Evolutionary conservation across 1,284 basidiomycete species (phyloP), one percentile per base, ranked within the genome.

Genomic region (Rhodotorula sp.): DNA sequence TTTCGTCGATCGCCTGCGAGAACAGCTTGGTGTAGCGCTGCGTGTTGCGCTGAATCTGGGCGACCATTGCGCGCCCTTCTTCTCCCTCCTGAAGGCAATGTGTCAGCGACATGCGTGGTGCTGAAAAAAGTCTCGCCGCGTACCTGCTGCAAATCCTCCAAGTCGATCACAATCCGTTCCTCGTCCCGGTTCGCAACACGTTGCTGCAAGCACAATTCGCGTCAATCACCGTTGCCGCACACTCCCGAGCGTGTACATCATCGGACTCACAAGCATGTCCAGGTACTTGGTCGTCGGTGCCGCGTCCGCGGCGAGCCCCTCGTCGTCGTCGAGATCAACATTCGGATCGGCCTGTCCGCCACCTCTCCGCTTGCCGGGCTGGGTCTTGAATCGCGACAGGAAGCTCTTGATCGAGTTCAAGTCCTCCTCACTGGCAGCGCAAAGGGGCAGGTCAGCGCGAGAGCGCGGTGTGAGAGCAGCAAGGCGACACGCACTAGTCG

Each of bases 21-120:
- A 99, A 98, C 44, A 99, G 84, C 74, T 87, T 86, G 73, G 93
- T 86, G 82, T 99, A 99, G 77, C 95, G 91, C 75, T 91, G 88
- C 24, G 94, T 87, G 81, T 99, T 99, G 73, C 83, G 84, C 72
- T 86, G 84, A 76, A 98, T 94, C 69, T 89, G 88, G 55, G 83
- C 80, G 33, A 91, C 89, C 15, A 95, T 86, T 58, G 67, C 67
- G 48, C 87, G 87, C 8, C 83, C 82, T 37, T 86, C 82, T 1
- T 86, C 86, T 70, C 87, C 86, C 79, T 92, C 87, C 77, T 88
- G 84, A 86, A 90, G 55, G 44, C 60, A 37, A n/a, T 3, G 20
- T 20, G 48, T 57, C 51, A 48, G 68, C 63, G 37, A 42, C 3
- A 42, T 3, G 7, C 30, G 26, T 17, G 60, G 0, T 0, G 2